Conservation (phyloP, 345 rosid species). For the Balakata baccata region DNA sequence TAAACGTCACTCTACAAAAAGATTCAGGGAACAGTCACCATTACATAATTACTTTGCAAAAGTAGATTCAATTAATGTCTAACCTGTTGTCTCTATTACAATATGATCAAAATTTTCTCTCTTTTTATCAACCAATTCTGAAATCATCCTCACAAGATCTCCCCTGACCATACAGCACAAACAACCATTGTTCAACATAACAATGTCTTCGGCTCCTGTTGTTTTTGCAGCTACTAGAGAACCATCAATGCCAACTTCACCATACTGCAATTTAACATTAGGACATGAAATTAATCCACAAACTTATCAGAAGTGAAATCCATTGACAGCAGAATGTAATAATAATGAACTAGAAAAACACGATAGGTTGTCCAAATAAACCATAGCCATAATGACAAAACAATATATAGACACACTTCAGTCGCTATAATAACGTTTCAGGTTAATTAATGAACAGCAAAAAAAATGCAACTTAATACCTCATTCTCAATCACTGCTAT, state of each 20-base stretch:
- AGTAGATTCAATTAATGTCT: neutral
- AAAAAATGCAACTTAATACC: slow-evolving; percentile 36
- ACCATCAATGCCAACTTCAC: neutral
- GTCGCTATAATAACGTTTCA: neutral
- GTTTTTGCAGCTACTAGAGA: slow-evolving; percentile 92
- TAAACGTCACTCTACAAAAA: neutral
- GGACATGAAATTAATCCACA: too few species aligned
- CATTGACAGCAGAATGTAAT: neutral
- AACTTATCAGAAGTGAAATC: too few species aligned
- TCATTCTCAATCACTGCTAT: slow-evolving; percentile 98
- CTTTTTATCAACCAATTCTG: slow-evolving; percentile 71
- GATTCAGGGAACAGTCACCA: neutral
- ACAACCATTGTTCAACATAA: slow-evolving; percentile 97
- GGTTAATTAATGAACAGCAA: neutral
- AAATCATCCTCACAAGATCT: slow-evolving; percentile 93
- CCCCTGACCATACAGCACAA: slow-evolving; percentile 97
- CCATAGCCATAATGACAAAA: neutral
- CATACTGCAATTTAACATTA: too few species aligned
- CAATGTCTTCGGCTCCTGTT: slow-evolving; percentile 79
- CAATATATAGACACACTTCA: neutral
- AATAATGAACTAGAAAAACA: neutral
- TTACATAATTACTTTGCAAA: neutral
- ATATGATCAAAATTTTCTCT: slow-evolving; percentile 89
- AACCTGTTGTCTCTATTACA: slow-evolving; percentile 92
- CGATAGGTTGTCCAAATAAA: neutral